These are phyloP conservation scores for Hymenoscyphus scutula DNA, from an alignment of 2,329 filamentous ascomycete species.

Conservation along the genomic window DNA sequence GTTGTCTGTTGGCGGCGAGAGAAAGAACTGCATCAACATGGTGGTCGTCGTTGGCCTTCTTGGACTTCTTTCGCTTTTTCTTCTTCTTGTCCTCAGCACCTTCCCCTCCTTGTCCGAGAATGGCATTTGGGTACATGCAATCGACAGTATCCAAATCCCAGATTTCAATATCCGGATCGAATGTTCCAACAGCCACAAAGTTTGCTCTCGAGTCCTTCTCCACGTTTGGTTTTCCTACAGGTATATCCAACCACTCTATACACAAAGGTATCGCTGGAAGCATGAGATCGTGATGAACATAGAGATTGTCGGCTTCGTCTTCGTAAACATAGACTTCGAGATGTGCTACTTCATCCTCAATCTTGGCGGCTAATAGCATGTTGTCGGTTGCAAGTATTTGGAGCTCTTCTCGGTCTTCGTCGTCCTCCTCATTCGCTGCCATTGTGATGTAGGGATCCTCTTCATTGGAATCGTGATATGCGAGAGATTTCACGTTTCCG, in stretches of 20 bases:
- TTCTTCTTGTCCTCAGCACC: constrained; percentile 61
- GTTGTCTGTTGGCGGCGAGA: constrained; percentile 86
- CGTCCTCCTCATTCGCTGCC: constrained; percentile 59
- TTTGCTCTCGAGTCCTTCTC: constrained; percentile 72
- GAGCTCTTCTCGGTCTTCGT: constrained; percentile 89
- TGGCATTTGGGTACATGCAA: constrained; percentile 97
- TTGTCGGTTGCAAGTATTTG: constrained; percentile 94
- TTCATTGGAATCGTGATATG: constrained; percentile 91
- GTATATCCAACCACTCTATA: constrained; percentile 91
- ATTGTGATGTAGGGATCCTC: constrained; percentile 97
- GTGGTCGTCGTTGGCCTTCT: constrained; percentile 85
- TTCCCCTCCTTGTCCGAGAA: constrained; percentile 69
- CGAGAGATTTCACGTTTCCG: constrained; percentile 87
- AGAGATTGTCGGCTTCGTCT: constrained; percentile 90
- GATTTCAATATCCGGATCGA: constrained; percentile 97
- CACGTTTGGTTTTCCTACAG: constrained; percentile 68
- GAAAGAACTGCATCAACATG: constrained; percentile 93
- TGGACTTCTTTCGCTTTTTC: constrained; percentile 88
- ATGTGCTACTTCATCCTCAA: constrained; percentile 96
- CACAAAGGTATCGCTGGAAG: constrained; percentile 93
- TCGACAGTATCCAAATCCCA: constrained; percentile 97
- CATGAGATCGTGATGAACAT: constrained; percentile 99
- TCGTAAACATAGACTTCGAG: constrained; percentile 98
- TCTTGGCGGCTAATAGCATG: constrained; percentile 83
- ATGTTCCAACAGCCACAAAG: constrained; percentile 92